A percentile compares a stretch with the other conserved stretches of the same genome.
phyloP scores from a whole-genome alignment of 805 yeast genomes.

The Kuraishia molischiana region DNA sequence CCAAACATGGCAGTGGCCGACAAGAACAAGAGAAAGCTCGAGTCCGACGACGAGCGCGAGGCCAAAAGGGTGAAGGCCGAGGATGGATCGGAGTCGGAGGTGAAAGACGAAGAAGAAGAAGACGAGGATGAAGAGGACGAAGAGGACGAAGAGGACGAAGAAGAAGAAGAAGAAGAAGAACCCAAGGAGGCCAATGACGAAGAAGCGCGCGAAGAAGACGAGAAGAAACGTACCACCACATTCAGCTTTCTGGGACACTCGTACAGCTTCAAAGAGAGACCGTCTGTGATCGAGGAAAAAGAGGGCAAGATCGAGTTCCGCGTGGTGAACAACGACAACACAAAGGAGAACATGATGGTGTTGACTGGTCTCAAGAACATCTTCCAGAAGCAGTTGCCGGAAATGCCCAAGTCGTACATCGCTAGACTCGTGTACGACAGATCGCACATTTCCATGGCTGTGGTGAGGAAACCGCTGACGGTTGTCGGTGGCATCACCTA shows the following conservation, averaged over 20 bases:
- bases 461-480: slow-evolving; percentile 83
- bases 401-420: slow-evolving; percentile 97
- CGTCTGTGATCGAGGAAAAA: slow-evolving; percentile 88
- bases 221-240: slow-evolving; percentile 23
- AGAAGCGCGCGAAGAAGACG: slow-evolving; percentile 15
- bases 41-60: slow-evolving; percentile 13
- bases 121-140: slow-evolving; percentile 1
- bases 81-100: slow-evolving; percentile 5
- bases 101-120: slow-evolving; percentile 11
- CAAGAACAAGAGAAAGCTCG: slow-evolving; percentile 15
- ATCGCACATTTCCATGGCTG: slow-evolving; percentile 92
- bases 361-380: slow-evolving; percentile 92
- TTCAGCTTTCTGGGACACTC: slow-evolving; percentile 69
- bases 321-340: slow-evolving; percentile 92
- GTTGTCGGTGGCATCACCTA: slow-evolving; percentile 98
- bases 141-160: slow-evolving; percentile 7
- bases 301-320: slow-evolving; percentile 91
- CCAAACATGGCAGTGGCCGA: slow-evolving; percentile 6
- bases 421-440: slow-evolving; percentile 91
- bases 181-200: slow-evolving; percentile 10
- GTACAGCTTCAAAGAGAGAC: slow-evolving; percentile 82
- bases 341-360: slow-evolving; percentile 80
- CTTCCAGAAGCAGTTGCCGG: slow-evolving; percentile 94
- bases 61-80: slow-evolving; percentile 20
- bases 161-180: slow-evolving; percentile 9